phyloP scores from a whole-genome alignment of 2,329 filamentous ascomycete species.

The Tolypocladium ophioglossoides region DNA sequence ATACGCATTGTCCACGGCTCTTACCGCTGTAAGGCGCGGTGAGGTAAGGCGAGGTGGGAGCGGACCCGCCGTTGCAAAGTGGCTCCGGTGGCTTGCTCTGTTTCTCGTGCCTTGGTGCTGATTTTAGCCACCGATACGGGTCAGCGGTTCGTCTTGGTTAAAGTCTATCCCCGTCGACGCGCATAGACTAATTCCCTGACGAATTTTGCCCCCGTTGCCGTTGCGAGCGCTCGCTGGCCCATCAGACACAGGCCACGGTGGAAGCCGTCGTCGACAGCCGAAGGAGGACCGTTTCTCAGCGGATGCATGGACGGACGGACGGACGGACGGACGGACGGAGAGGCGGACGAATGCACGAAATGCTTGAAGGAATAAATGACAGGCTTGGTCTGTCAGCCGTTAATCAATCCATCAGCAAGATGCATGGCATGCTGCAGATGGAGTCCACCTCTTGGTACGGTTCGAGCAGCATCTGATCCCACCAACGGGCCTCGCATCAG shows the following conservation, averaged over 20 bases:
- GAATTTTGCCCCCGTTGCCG: neutral
- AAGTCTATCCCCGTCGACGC: neutral
- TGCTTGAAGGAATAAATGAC: neutral
- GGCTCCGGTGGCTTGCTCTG: slow-evolving; percentile 1
- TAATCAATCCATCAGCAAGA: neutral
- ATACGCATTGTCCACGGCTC: neutral
- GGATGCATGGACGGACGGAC: neutral
- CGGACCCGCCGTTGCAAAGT: slow-evolving; percentile 1
- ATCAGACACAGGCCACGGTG: neutral
- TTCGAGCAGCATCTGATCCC: neutral
- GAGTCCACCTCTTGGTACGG: neutral
- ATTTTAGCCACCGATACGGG: neutral
- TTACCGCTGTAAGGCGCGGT: neutral
- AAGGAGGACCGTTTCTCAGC: neutral
- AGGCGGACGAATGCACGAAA: neutral
- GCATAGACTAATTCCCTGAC: neutral
- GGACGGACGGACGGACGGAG: neutral
- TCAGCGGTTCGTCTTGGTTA: neutral
- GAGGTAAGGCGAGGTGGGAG: neutral
- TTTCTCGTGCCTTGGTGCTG: neutral
- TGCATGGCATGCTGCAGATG: neutral
- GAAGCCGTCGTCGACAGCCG: neutral
- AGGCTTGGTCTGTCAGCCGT: neutral
- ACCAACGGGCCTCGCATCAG: neutral
- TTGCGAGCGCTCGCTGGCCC: neutral